Evolutionary conservation across 345 rosid genomes (phyloP).

Genomic region (Salix purpurea): DNA sequence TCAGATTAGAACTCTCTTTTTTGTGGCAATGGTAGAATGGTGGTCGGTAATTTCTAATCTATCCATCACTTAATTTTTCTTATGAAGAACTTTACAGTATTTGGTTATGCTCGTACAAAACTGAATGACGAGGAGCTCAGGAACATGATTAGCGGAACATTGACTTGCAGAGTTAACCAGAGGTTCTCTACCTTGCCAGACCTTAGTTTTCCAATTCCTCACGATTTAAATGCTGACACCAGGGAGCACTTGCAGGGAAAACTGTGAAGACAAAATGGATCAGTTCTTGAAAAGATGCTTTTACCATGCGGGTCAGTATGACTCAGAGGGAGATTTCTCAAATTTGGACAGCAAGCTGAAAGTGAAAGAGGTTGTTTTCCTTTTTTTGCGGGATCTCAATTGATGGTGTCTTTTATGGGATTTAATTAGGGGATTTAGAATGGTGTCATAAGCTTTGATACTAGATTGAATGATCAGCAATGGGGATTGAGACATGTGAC

Average conservation of each 20-base stretch:
- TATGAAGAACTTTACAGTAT: slow-evolving; percentile 55
- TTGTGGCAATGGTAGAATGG: background rate
- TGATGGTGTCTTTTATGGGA: background rate
- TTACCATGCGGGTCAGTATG: slow-evolving; percentile 79
- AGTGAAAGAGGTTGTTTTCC: slow-evolving; percentile 61
- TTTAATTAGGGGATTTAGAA: background rate
- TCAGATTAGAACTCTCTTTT: background rate
- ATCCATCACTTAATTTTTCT: slow-evolving; percentile 1
- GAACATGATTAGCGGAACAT: slow-evolving; percentile 59
- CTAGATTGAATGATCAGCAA: background rate
- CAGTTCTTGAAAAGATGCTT: slow-evolving; percentile 77
- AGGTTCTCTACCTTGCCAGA: slow-evolving; percentile 35
- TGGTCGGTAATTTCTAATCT: slow-evolving; percentile 8
- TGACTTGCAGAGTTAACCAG: slow-evolving; percentile 83
- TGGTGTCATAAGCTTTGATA: background rate
- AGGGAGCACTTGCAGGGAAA: slow-evolving; percentile 43
- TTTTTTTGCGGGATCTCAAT: background rate
- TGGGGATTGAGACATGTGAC: background rate
- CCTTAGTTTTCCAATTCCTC: background rate
- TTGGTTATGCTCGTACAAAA: slow-evolving; percentile 76
- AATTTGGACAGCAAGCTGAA: slow-evolving; percentile 62
- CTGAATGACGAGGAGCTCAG: slow-evolving; percentile 78
- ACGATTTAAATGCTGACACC: background rate
- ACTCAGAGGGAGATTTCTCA: slow-evolving; percentile 67
- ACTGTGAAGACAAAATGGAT: slow-evolving; percentile 79